Base-by-base conservation (phyloP, 352 stramenopile species). In the Elongisporangium senticosum region DNA sequence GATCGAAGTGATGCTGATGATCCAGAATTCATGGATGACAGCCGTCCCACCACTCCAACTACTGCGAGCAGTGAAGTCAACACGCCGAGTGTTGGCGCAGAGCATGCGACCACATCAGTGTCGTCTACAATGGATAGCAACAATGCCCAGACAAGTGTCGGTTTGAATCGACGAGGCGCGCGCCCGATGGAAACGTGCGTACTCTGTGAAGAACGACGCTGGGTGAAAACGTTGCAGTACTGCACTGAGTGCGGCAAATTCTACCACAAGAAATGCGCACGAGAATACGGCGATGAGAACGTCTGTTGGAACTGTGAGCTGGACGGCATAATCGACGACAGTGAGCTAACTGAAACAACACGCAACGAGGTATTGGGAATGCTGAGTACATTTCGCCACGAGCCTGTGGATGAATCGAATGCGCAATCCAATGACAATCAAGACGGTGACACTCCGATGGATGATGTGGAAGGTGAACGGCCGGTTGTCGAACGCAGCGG, bases 251-350 rank as follows among this genome's bases (percentile, higher is more conserved):
- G 82, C 58, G 69, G 53, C 2, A 83, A 83, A 53, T 91, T 86
- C 55, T 90, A 88, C 54, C 83, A 93, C 64, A 85, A 72, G 51
- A 72, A 71, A 15, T 93, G 83, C 55, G 81, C 83, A 2, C 79
- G 69, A 23, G 79, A 90, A 39, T 88, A 86, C 48, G 83, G 83
- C 7, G 77, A 89, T 51, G 79, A 86, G 20, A 81, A 63, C 7
- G 58, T 80, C 13, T 93, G 83, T 65, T 93, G 81, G 79, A 85
- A 87, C 23, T 93, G 83, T 53, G 79, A 90, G 55, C 63, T 86
- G 47, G 73, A 84, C 26, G 77, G 70, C 7, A 77, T 91, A 65
- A 90, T 93, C 56, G 81, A 93, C 43, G 83, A 93, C 53, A 88
- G 67, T 7, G 81, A 90, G 39, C 63, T 93, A 17, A 83, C 82